Evolutionary conservation across 108 stramenopile species (phyloP), one percentile per base, ranked within the genome.

Genomic region (Nitzschia sp.): DNA sequence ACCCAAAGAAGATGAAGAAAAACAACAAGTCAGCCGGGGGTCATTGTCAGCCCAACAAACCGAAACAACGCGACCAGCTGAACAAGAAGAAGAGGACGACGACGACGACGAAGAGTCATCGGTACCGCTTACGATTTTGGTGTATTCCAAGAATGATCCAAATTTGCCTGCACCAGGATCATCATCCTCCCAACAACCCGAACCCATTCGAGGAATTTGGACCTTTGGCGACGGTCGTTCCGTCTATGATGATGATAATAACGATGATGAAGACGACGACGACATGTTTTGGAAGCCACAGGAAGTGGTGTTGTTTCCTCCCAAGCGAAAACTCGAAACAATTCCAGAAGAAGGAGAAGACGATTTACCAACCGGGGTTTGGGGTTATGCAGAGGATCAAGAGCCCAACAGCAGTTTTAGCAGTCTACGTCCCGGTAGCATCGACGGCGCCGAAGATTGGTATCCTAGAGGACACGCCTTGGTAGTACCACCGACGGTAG

Each of bases 381-480:
- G 62, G 62, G 62, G 62, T 24, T 63, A 63, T 46, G 33, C 36
- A 9, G 42, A 42, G 46, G 62, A 35, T 36, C 38, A 63, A 63
- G 27, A 38, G 18, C 62, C 62, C n/a, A 53, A 53, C 51, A 42
- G 13, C 38, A 42, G 38, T 25, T 54, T 54, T n/a, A 24, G 19
- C 6, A 17, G 9, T 13, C 28, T 17, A 59, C 15, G 29, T 5
- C 27, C 25, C 29, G 31, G 5, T 11, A 42, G 13, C 13, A 42
- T 9, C 13, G 62, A 63, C 19, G 46, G 46, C 17, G 19, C 18
- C 38, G 62, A 63, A 2, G 25, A 25, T 21, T 63, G 38, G 46
- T 42, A 45, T 63, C 62, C 46, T 8, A 27, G 28, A 9, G 62
- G 29, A 15, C 1, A 21, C 18, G 62, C 62, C 23, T 27, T 38